Conservation (phyloP, 2,329 filamentous ascomycete genomes). For the Salinomyces thailandicus region DNA sequence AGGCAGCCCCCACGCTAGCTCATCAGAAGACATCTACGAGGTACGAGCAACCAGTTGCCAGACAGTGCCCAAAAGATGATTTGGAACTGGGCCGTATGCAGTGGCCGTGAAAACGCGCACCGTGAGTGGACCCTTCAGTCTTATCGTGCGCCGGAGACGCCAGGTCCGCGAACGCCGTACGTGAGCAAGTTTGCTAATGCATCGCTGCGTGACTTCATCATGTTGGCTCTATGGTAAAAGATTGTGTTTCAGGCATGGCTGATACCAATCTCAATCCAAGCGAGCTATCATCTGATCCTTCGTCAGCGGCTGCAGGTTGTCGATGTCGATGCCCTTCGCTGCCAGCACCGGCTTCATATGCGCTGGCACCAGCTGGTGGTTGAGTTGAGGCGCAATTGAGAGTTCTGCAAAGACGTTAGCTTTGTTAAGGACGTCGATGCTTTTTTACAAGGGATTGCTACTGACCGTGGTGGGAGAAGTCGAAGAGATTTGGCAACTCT, state of each 20-base stretch:
- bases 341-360: conserved; percentile 68
- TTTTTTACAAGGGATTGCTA: background rate
- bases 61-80: background rate
- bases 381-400: conserved; percentile 84
- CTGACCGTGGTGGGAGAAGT: conserved; percentile 89
- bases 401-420: conserved; percentile 49
- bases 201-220: conserved; percentile 32
- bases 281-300: conserved; percentile 97
- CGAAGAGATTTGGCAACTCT: conserved; percentile 79
- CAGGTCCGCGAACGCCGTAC: conserved; percentile 20
- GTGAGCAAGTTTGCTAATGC: conserved; percentile 18
- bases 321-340: conserved; percentile 72
- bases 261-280: conserved; percentile 56
- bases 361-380: conserved; percentile 73
- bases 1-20: conserved; percentile 1
- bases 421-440: conserved; percentile 28
- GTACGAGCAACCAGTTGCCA: conserved; percentile 1
- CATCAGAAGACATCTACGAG: conserved; percentile 2
- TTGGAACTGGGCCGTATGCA: background rate
- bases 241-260: background rate
- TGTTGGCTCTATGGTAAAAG: conserved; percentile 5
- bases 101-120: background rate
- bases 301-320: conserved; percentile 81
- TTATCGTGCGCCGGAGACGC: conserved; percentile 13
- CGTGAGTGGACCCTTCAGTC: background rate